Evolutionary conservation across 2,329 filamentous ascomycete genomes (phyloP).

Genomic region (Xylaria sp.): DNA sequence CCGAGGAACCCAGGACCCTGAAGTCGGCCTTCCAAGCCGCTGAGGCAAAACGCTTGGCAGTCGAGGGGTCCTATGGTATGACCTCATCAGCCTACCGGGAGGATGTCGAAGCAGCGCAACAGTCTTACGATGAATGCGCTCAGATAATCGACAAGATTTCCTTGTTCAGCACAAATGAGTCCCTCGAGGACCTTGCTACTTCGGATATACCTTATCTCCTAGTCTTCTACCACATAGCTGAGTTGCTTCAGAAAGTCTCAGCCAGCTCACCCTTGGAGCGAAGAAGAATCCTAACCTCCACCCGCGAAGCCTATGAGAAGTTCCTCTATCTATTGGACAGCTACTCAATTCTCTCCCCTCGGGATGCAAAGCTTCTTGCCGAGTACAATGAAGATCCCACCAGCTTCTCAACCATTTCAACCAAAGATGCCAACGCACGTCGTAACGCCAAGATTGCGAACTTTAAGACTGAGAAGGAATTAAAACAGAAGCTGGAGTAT

Average conservation of each 20-base stretch:
- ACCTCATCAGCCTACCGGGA: conserved; percentile 74
- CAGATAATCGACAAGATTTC: conserved; percentile 75
- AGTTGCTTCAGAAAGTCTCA: conserved; percentile 77
- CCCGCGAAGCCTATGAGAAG: conserved; percentile 78
- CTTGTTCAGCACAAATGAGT: conserved; percentile 92
- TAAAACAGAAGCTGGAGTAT: conserved; percentile 82
- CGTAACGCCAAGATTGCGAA: conserved; percentile 87
- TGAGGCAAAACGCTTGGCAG: conserved; percentile 61
- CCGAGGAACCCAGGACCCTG: conserved; percentile 62
- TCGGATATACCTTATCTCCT: conserved; percentile 87
- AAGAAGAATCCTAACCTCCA: conserved; percentile 68
- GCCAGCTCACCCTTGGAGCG: conserved; percentile 66
- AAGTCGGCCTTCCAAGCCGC: conserved; percentile 62
- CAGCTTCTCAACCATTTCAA: conserved; percentile 78
- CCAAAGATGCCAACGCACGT: conserved; percentile 70
- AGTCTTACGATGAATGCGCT: conserved; percentile 78
- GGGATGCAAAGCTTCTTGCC: conserved; percentile 76
- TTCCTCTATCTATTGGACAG: conserved; percentile 82
- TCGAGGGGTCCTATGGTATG: conserved; percentile 74
- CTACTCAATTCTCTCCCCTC: conserved; percentile 76
- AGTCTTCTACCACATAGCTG: conserved; percentile 81
- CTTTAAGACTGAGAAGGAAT: conserved; percentile 85
- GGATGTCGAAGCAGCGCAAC: conserved; percentile 73
- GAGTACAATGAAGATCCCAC: conserved; percentile 77
- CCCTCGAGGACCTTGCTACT: conserved; percentile 85